Evolutionary conservation across 2,329 filamentous ascomycete species (phyloP).

Genomic region (Graphilbum ipis-grandicollis): DNA sequence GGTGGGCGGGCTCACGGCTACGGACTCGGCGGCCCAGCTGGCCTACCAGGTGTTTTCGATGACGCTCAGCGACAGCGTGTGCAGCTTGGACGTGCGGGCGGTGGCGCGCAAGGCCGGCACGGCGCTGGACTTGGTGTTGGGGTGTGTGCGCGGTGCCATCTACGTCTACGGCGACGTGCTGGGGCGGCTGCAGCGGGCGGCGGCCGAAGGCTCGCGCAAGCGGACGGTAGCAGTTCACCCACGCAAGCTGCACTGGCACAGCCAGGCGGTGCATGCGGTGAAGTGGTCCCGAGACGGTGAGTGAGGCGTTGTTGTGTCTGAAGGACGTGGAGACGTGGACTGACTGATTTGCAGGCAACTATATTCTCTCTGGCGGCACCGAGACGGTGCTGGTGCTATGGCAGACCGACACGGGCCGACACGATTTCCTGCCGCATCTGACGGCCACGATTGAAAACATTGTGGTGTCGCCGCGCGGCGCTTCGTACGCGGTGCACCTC

Average conservation of each 20-base stretch:
- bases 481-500: conserved; percentile 68
- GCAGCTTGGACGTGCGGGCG: conserved; percentile 45
- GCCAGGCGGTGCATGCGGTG: conserved; percentile 61
- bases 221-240: conserved; percentile 28
- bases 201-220: conserved; percentile 10
- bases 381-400: conserved; percentile 83
- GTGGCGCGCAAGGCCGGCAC: conserved; percentile 12
- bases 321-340: background rate
- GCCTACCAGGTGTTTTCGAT: conserved; percentile 41
- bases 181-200: conserved; percentile 31
- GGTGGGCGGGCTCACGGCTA: conserved; percentile 33
- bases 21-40: conserved; percentile 21
- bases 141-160: conserved; percentile 59
- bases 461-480: conserved; percentile 60
- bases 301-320: conserved; percentile 9
- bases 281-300: conserved; percentile 88
- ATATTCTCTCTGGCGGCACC: conserved; percentile 79
- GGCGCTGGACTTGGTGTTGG: conserved; percentile 49
- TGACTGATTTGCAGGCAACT: conserved; percentile 46
- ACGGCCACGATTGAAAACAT: conserved; percentile 72
- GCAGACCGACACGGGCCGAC: conserved; percentile 77
- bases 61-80: conserved; percentile 44
- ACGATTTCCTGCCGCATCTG: conserved; percentile 78
- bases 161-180: conserved; percentile 68
- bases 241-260: conserved; percentile 79